Conservation (phyloP, 2,329 filamentous ascomycete species). For the Talaromyces piceae region DNA sequence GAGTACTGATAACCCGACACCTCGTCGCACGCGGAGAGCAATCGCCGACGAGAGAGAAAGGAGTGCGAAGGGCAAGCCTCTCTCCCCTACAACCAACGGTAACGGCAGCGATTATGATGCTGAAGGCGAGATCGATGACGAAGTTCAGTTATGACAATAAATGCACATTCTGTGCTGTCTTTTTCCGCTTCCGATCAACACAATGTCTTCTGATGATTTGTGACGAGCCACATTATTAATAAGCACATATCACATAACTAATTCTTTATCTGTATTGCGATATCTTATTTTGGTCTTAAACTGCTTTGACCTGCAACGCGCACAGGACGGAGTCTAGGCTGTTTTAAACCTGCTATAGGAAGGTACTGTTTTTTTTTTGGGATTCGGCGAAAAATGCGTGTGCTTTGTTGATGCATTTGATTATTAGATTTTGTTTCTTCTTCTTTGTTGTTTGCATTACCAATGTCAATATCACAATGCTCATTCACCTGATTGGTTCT, state of each 20-base stretch:
- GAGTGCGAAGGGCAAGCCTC: background rate
- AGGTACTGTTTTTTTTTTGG: background rate
- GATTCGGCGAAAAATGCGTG: background rate
- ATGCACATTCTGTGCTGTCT: too few species aligned
- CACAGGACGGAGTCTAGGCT: background rate
- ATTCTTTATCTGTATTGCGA: background rate
- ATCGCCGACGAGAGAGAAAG: constrained; percentile 3
- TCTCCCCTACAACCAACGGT: constrained; percentile 1
- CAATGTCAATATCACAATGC: background rate
- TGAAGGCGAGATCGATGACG: constrained; percentile 10
- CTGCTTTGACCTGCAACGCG: background rate
- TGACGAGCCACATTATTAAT: background rate
- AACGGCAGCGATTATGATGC: constrained; percentile 6
- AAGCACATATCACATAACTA: background rate
- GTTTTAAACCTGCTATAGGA: too few species aligned
- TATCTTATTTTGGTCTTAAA: background rate
- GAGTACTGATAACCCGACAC: constrained; percentile 2
- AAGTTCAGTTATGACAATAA: constrained; percentile 2
- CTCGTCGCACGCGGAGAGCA: constrained; percentile 7
- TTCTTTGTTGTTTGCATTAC: background rate
- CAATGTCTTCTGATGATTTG: too few species aligned
- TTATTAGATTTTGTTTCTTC: background rate
- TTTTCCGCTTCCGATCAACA: too few species aligned
- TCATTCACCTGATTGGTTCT: background rate
- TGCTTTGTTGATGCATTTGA: background rate